phyloP scores from a whole-genome alignment of 2,329 filamentous ascomycete species.

The Cryphonectria parasitica region DNA sequence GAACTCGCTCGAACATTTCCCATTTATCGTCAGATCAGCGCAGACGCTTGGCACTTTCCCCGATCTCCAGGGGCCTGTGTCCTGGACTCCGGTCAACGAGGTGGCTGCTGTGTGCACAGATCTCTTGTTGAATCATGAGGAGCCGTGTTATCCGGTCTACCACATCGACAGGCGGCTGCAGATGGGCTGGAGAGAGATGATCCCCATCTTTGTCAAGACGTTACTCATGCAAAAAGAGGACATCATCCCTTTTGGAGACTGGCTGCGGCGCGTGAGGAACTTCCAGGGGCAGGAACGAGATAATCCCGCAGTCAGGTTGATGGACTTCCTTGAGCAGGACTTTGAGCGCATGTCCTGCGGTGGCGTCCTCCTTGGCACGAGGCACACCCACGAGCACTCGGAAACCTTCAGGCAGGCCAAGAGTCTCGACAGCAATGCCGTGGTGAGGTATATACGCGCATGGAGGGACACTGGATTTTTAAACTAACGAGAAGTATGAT shows the following conservation, averaged over 20 bases:
- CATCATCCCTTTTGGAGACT: conserved; percentile 36
- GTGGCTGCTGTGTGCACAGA: conserved; percentile 36
- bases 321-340: conserved; percentile 38
- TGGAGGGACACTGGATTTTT: background rate
- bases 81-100: conserved; percentile 51
- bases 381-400: background rate
- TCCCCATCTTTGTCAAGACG: conserved; percentile 23
- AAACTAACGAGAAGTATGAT: background rate
- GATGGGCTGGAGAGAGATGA: conserved; percentile 8
- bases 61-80: conserved; percentile 43
- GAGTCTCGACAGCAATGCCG: background rate
- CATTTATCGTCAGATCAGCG: conserved; percentile 53
- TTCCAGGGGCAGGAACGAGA: conserved; percentile 25
- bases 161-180: conserved; percentile 15
- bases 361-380: conserved; percentile 21
- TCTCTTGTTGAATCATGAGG: conserved; percentile 26
- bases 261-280: conserved; percentile 35
- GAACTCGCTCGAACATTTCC: conserved; percentile 57
- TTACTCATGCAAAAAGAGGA: conserved; percentile 31
- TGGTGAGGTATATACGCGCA: background rate
- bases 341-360: conserved; percentile 38
- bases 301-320: conserved; percentile 35
- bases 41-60: conserved; percentile 50
- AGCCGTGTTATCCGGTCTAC: conserved; percentile 26
- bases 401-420: background rate